Percentiles rank a stretch among this genome's conserved stretches.
Evolutionary conservation across 768 basidiomycete genomes (phyloP).

Genomic region (Auriscalpium vulgare): DNA sequence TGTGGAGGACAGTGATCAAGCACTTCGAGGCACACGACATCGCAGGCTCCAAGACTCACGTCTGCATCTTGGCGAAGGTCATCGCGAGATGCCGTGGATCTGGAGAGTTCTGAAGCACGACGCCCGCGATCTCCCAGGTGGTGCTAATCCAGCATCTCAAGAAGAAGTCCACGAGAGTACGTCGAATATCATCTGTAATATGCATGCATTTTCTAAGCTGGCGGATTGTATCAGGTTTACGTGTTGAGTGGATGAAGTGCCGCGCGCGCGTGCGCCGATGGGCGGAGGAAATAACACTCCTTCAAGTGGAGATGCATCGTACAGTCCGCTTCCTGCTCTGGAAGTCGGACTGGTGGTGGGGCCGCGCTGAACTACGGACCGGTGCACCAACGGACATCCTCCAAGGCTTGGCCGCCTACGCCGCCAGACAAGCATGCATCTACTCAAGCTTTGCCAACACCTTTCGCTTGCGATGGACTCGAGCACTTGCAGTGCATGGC

Average conservation of each 20-base stretch:
- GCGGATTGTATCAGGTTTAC: slow-evolving; percentile 6
- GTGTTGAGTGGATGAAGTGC: slow-evolving; percentile 21
- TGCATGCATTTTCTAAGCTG: not conserved
- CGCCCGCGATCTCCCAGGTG: not conserved
- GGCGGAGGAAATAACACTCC: slow-evolving; percentile 19
- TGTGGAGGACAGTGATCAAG: not conserved
- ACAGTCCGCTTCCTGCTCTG: not conserved
- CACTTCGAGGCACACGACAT: too few species aligned
- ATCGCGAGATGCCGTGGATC: slow-evolving; percentile 1
- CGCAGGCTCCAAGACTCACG: too few species aligned
- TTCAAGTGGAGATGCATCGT: slow-evolving; percentile 7
- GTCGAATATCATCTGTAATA: not conserved
- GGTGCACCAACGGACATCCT: not conserved
- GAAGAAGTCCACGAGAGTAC: not conserved
- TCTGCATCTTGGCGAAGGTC: not conserved
- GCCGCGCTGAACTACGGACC: not conserved
- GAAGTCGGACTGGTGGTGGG: not conserved
- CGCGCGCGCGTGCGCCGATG: slow-evolving; percentile 17
- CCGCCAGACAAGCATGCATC: not conserved
- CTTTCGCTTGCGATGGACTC: not conserved
- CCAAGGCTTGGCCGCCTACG: not conserved
- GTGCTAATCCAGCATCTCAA: not conserved
- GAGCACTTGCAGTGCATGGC: too few species aligned
- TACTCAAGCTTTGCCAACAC: not conserved
- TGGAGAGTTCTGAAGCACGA: not conserved